Evolutionary conservation across 2,329 filamentous ascomycete species (phyloP).

Genomic region (Aspergillus fumigatiaffinis): DNA sequence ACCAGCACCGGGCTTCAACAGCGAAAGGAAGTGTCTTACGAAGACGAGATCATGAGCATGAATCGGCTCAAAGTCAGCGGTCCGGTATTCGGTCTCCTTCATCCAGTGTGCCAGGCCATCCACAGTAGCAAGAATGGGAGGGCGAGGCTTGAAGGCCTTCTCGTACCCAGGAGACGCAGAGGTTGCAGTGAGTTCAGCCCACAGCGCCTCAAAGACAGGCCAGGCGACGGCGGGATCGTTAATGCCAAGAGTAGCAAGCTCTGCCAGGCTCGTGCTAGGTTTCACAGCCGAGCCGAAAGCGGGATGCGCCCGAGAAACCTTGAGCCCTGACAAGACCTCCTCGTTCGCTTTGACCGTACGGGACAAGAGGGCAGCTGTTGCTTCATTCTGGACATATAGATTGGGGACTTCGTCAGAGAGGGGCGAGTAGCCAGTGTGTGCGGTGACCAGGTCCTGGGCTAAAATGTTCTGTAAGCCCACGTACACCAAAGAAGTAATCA

Average conservation of each 20-base stretch:
- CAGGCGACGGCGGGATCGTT: slow-evolving; percentile 74
- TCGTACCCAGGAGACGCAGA: slow-evolving; percentile 41
- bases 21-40: slow-evolving; percentile 68
- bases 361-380: slow-evolving; percentile 69
- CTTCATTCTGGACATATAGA: slow-evolving; percentile 73
- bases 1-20: slow-evolving; percentile 49
- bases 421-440: slow-evolving; percentile 73
- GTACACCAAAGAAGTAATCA: background rate
- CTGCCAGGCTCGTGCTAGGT: slow-evolving; percentile 58
- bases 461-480: slow-evolving; percentile 9
- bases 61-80: slow-evolving; percentile 65
- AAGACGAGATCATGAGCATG: slow-evolving; percentile 83
- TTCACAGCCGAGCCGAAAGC: slow-evolving; percentile 59
- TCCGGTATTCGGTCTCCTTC: slow-evolving; percentile 70
- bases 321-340: slow-evolving; percentile 54
- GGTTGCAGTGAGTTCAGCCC: slow-evolving; percentile 67
- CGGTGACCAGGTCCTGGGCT: slow-evolving; percentile 79
- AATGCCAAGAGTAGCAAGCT: slow-evolving; percentile 65
- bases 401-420: slow-evolving; percentile 53
- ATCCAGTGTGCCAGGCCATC: slow-evolving; percentile 82
- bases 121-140: slow-evolving; percentile 68
- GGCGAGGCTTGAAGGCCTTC: slow-evolving; percentile 46
- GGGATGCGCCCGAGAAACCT: slow-evolving; percentile 52
- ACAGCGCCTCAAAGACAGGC: slow-evolving; percentile 75
- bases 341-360: slow-evolving; percentile 71